Evolutionary conservation across 129 eudicot species (phyloP), one percentile per base, ranked within the genome.

Genomic region (Dittrichia graveolens): DNA sequence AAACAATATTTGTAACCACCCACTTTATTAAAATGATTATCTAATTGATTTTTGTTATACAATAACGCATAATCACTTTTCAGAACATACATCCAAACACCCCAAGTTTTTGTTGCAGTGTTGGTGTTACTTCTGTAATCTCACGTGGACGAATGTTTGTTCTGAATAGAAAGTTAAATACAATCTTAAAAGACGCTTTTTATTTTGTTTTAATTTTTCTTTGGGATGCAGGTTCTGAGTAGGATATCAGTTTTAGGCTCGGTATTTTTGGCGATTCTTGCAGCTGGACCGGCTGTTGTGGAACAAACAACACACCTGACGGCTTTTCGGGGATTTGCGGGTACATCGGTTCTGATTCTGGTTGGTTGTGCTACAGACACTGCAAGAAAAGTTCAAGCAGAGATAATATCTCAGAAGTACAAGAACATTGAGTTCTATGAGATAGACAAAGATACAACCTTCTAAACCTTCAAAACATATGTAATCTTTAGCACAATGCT

Each of bases 351-450:
- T 67, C 88, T 95, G 57, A 90, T 95, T 83, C 94, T 95, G 75
- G 99, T 95, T 61, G 99, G 99, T 72, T 90, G 99, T 79, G 99
- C 99, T 0, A 95, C 97, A 7, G 99, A 95, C 67, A 91, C 99
- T 0, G 99, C 97, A 49, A 83, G 99, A 53, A 95, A 95, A 80
- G 99, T 95, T 70, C 87, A 95, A 78, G 99, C 99, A 3, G 99
- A 91, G 85, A 86, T 91, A 53, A 95, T 95, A 19, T 95, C 99
- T 43, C 99, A 95, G 54, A 95, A 95, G 79, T 95, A 95, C 79
- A 91, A 88, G 95, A 86, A 86, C 67, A 95, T 95, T 1, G 97
- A 95, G 82, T 87, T 95, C 59, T 95, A 95, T 72, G 97, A 95
- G 81, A 65, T 84, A 46, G 93, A 91, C 44, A 89, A 83, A 72